Percentiles rank a stretch among this genome's conserved stretches.
phyloP scores from a whole-genome alignment of 306 rosid species.

The Elaeagnus macrophylla region DNA sequence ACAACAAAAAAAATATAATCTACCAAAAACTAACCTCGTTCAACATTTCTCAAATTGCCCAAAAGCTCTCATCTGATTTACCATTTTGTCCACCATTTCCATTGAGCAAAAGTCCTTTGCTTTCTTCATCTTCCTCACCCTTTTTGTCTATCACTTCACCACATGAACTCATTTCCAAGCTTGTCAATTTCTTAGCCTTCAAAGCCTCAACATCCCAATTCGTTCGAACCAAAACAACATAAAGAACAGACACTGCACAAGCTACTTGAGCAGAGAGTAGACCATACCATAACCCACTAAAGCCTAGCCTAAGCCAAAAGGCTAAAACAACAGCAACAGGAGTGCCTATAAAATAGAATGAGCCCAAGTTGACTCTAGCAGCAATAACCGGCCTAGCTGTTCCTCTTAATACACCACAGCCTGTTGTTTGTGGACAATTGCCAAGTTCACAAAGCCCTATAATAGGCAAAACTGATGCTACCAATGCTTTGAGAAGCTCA shows the following conservation, averaged over 20 bases:
- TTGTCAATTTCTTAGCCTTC: slow-evolving; percentile 52
- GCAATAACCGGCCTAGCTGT: slow-evolving; percentile 71
- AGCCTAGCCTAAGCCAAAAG: slow-evolving; percentile 61
- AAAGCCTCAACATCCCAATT: slow-evolving; percentile 87
- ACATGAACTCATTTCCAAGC: slow-evolving; percentile 30
- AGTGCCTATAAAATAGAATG: slow-evolving; percentile 76
- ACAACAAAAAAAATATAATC: too few relatives aligned
- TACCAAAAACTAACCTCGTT: too few relatives aligned
- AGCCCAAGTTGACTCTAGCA: slow-evolving; percentile 54
- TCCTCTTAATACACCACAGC: slow-evolving; percentile 74
- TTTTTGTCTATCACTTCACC: slow-evolving; percentile 11
- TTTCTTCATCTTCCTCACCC: slow-evolving; percentile 34
- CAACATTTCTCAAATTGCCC: slow-evolving; percentile 7
- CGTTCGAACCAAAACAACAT: slow-evolving; percentile 48
- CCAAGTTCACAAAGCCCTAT: slow-evolving; percentile 87
- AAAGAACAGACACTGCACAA: slow-evolving; percentile 62
- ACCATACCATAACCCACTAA: slow-evolving; percentile 86
- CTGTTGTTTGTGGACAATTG: slow-evolving; percentile 89
- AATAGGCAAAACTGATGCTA: slow-evolving; percentile 73
- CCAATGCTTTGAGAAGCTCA: slow-evolving; percentile 44
- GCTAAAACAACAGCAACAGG: slow-evolving; percentile 83
- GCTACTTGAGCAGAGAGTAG: slow-evolving; percentile 77
- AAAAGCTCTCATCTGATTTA: slow-evolving; percentile 20
- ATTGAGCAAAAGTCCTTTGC: slow-evolving; percentile 28
- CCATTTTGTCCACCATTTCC: slow-evolving; percentile 24